phyloP scores from a whole-genome alignment of 225 moss, liverwort and hornwort species.

The Physcomitrium patens region DNA sequence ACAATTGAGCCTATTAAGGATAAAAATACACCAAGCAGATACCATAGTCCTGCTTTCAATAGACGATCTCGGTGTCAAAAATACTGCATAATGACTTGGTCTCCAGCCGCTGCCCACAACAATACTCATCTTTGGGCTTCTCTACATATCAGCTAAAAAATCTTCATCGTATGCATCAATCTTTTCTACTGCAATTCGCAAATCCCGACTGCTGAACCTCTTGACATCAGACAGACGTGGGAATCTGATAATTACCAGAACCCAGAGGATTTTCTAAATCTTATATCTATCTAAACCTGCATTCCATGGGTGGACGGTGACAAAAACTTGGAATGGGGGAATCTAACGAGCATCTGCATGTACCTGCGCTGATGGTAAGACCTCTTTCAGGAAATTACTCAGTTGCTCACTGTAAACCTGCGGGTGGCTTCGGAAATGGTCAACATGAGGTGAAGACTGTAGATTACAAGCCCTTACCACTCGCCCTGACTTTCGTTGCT shows the following conservation, averaged over 20 bases:
- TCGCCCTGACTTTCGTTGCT: slow-evolving; percentile 79
- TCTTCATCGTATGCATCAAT: background rate
- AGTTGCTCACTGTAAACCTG: slow-evolving; percentile 79
- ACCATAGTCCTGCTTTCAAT: slow-evolving; percentile 18
- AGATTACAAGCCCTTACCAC: slow-evolving; percentile 82
- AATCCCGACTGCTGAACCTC: slow-evolving; percentile 2
- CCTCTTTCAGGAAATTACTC: slow-evolving; percentile 77
- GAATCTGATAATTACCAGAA: background rate
- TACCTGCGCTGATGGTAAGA: slow-evolving; percentile 29
- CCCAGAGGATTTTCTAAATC: background rate
- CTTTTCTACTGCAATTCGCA: background rate
- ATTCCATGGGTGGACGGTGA: slow-evolving; percentile 20
- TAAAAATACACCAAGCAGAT: slow-evolving; percentile 22
- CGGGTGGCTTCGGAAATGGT: slow-evolving; percentile 89
- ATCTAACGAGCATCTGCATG: slow-evolving; percentile 21
- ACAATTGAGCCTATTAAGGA: slow-evolving; percentile 9
- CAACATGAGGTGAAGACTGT: slow-evolving; percentile 88
- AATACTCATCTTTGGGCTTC: slow-evolving; percentile 2
- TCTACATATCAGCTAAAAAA: background rate
- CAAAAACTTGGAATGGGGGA: slow-evolving; percentile 27
- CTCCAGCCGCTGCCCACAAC: background rate
- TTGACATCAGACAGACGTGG: background rate
- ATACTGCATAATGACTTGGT: slow-evolving; percentile 3
- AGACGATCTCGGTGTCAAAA: slow-evolving; percentile 39
- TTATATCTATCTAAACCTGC: background rate